Base-by-base conservation (phyloP, 257 asterid species). In the Leptodermis oblonga region DNA sequence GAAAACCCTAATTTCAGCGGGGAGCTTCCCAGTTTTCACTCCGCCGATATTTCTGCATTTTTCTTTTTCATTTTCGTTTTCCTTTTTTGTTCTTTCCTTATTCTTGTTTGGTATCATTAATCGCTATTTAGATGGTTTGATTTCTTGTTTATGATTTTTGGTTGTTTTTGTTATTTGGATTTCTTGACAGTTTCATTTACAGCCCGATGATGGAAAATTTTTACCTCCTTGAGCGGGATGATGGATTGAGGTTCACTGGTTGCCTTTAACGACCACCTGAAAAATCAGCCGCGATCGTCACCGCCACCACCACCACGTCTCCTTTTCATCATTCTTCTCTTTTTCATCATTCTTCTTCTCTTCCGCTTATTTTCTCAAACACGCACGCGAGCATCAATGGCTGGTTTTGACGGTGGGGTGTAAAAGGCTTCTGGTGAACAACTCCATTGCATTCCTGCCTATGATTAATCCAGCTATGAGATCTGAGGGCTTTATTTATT, bases 391-490 rank as follows among this genome's bases (percentile, higher is more conserved):
- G 15, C 56, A 18, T 43, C 17, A 74, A 22, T 73, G 45, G 74
- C 71, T 71, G 88, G 43, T 75, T 79, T 77, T 75, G 61, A 13
- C 48, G 77, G 90, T 45, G 90, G 62, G 68, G 84, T 58, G 22
- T 66, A 30, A 52, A 75, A 74, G 84, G 82, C 83, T 73, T 78
- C 71, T 65, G 77, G 76, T 84, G 92, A 85, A 71, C 41, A 14
- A 18, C 75, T n/a, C 74, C 82, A 56, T 79, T 73, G 41, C 49
- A 60, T 55, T 55, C 48, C 76, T 20, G 72, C 79, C 65, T 31
- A 74, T 84, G 90, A 89, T 89, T 74, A 7, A 2, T 61, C 15
- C 68, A 89, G 96, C 94, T 87, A 85, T 89, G 92, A 89, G 96
- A 87, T 86, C 96, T 85, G 96, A 87, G 92, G 92, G 94, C 82